A percentile compares a stretch with the other conserved stretches of the same genome.
Evolutionary conservation across 257 asterid species (phyloP).

Genomic region (Euphrasia confusa): DNA sequence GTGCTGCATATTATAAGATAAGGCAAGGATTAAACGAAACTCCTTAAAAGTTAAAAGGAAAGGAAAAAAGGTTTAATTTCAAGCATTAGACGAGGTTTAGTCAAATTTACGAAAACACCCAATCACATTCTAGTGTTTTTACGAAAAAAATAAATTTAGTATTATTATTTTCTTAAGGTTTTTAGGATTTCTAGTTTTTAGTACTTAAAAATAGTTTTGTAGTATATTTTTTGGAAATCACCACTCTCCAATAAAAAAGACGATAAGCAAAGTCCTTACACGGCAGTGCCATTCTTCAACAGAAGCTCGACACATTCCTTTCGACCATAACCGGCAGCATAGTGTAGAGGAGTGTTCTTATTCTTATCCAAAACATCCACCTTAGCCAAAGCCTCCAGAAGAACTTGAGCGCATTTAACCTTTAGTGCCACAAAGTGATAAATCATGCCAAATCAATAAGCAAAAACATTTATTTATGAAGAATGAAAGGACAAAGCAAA

Average conservation of each 20-base stretch:
- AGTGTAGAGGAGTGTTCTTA: constrained; percentile 97
- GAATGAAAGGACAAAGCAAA: not conserved
- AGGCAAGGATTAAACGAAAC: not conserved
- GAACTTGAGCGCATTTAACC: constrained; percentile 89
- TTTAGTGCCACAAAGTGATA: constrained; percentile 25
- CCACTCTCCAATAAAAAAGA: not conserved
- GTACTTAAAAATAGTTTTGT: too few relatives aligned
- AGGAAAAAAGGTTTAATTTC: not conserved
- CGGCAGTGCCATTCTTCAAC: constrained; percentile 92
- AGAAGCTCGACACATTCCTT: constrained; percentile 94
- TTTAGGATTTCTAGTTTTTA: not conserved
- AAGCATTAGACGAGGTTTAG: not conserved
- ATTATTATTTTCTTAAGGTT: not conserved
- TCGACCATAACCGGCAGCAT: constrained; percentile 97
- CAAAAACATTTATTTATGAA: not conserved
- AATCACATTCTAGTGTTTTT: not conserved
- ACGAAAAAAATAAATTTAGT: not conserved
- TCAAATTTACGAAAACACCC: not conserved
- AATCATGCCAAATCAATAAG: not conserved
- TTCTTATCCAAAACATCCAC: constrained; percentile 93
- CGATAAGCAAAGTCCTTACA: constrained; percentile 47
- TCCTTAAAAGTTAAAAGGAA: not conserved
- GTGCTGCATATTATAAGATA: constrained; percentile 49
- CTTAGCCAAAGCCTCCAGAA: constrained; percentile 93
- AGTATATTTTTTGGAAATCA: too few relatives aligned